Evolutionary conservation across 495 filamentous ascomycete species (phyloP), one percentile per base, ranked within the genome.

Genomic region (Neurospora sp.): DNA sequence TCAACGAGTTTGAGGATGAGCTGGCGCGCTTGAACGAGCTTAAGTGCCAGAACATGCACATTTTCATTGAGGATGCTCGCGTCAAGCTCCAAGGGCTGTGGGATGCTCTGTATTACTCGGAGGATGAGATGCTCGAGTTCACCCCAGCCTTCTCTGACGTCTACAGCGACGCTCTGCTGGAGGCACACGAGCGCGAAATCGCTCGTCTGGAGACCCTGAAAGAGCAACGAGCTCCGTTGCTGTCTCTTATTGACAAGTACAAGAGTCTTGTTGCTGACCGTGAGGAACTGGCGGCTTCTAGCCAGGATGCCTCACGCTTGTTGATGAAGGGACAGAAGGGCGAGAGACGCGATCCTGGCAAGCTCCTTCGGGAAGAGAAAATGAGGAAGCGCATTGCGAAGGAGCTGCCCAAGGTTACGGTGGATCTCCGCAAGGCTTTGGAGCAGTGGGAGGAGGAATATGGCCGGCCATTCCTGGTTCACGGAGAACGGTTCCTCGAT

Each of bases 121-220:
- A 99, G 80, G 95, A 98, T 77, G 96, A 99, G 80, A 98, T 97
- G 93, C 87, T 97, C 72, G 94, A 98, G 74, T 99, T 98, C 75
- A 93, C 94, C 5, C 95, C 96, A 4, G 95, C 94, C 1, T 97
- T 97, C 79, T 96, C 93, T 0, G 91, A 93, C 77, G 90, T 91
- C 16, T 92, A 91, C 79, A 97, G 93, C 76, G 96, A 98, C 80
- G 95, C 96, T 49, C 87, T 99, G 20, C 89, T 99, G 5, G 86
- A 88, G 76, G 87, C 94, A 0, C 96, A 98, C 76, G 96, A 99
- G 81, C 89, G 89, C 9, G 96, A 99, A 77, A 93, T 98, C 72
- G 79, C 82, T 10, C 91, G 95, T 35, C 85, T 99, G 4, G 92
- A 98, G 78, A 84, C 89, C 12, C 81, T 98, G 39, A 93, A 90